These are phyloP conservation scores for Globisporangium spinosum DNA, from an alignment of 352 stramenopile genomes.

Conservation along the genomic window DNA sequence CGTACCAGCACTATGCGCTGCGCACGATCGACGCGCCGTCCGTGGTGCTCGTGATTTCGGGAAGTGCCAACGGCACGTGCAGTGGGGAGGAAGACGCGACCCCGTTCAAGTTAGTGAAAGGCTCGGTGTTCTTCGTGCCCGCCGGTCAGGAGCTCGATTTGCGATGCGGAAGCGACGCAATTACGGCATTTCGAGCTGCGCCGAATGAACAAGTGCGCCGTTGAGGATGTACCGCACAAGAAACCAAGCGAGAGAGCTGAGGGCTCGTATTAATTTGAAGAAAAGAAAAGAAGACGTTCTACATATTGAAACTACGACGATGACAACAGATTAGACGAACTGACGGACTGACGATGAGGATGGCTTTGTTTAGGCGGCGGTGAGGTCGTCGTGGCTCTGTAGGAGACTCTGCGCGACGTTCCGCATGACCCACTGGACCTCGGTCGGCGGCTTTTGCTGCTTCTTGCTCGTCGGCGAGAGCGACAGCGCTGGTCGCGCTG, in stretches of 20 bases:
- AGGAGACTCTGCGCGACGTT: slow-evolving; percentile 68
- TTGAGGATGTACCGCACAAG: neutral
- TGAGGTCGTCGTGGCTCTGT: slow-evolving; percentile 49
- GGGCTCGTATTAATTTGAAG: slow-evolving; percentile 8
- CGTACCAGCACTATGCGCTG: slow-evolving; percentile 35
- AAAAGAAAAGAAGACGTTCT: slow-evolving; percentile 3
- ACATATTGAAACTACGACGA: slow-evolving; percentile 9
- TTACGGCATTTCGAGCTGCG: slow-evolving; percentile 46
- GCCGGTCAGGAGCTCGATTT: slow-evolving; percentile 42
- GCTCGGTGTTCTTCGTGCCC: slow-evolving; percentile 51
- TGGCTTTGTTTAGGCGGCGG: slow-evolving; percentile 18
- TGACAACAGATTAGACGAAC: neutral
- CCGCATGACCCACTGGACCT: slow-evolving; percentile 75
- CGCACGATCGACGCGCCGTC: slow-evolving; percentile 37
- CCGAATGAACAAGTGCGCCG: slow-evolving; percentile 42
- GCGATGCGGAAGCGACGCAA: slow-evolving; percentile 28
- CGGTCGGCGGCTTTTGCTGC: slow-evolving; percentile 28
- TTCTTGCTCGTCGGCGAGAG: slow-evolving; percentile 21
- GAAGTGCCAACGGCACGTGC: slow-evolving; percentile 22
- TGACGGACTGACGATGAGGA: neutral
- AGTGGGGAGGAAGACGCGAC: neutral
- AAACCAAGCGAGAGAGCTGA: neutral
- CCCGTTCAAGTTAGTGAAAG: slow-evolving; percentile 18
- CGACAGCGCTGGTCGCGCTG: neutral
- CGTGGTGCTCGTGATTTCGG: slow-evolving; percentile 49